Percentiles rank a stretch among this genome's conserved stretches.
These are phyloP conservation scores for Gleditsia sinensis DNA, from an alignment of 306 rosid species.

Conservation along the genomic window DNA sequence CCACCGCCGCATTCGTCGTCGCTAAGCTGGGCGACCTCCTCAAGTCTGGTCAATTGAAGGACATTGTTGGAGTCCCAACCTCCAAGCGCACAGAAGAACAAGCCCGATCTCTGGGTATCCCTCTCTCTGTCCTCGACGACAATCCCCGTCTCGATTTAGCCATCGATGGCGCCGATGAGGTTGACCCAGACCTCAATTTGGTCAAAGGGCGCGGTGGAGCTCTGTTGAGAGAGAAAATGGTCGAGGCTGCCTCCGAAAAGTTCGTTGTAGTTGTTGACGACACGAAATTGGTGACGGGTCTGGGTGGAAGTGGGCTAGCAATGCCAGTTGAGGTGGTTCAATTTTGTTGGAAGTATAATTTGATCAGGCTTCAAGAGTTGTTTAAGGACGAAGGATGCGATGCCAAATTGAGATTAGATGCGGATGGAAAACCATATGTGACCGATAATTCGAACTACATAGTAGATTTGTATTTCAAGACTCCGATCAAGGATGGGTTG, in stretches of 20 bases:
- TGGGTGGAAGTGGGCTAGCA: slow-evolving; percentile 77
- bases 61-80: slow-evolving; percentile 79
- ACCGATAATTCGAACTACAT: slow-evolving; percentile 80
- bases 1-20: slow-evolving; percentile 91
- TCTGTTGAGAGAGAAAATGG: slow-evolving; percentile 74
- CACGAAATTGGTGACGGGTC: slow-evolving; percentile 66
- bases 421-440: slow-evolving; percentile 61
- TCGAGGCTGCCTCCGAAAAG: slow-evolving; percentile 79
- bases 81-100: slow-evolving; percentile 90
- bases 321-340: slow-evolving; percentile 95
- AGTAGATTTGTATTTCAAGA: slow-evolving; percentile 79
- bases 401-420: slow-evolving; percentile 66
- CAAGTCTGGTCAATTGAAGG: slow-evolving; percentile 55
- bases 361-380: slow-evolving; percentile 59
- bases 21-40: slow-evolving; percentile 72
- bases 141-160: slow-evolving; percentile 76
- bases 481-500: slow-evolving; percentile 56
- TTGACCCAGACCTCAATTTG: slow-evolving; percentile 69
- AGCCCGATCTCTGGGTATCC: slow-evolving; percentile 73
- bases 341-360: slow-evolving; percentile 82
- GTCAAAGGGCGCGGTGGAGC: slow-evolving; percentile 93
- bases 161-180: slow-evolving; percentile 90
- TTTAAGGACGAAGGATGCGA: slow-evolving; percentile 74
- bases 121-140: slow-evolving; percentile 75
- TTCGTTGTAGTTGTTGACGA: slow-evolving; percentile 79